These are phyloP conservation scores for Magnusiomyces suaveolens DNA, from an alignment of 1,139 yeast genomes.

Conservation along the genomic window DNA sequence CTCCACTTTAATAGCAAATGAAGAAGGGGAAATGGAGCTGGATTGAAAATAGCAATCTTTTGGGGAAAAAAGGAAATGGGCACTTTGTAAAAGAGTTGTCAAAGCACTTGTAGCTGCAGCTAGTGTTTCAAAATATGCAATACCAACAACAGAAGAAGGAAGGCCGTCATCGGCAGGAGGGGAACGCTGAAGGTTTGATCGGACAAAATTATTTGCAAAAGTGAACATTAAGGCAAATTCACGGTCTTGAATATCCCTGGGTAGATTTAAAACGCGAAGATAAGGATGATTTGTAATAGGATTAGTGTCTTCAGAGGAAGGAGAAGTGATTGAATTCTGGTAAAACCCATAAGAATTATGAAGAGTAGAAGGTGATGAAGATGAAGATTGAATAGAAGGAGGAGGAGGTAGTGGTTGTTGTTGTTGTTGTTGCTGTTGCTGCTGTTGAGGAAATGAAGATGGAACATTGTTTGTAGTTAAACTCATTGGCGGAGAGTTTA, in stretches of 20 bases:
- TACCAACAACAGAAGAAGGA: slow-evolving; percentile 34
- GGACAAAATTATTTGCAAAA: slow-evolving; percentile 62
- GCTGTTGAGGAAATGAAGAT: not conserved
- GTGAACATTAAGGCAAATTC: slow-evolving; percentile 75
- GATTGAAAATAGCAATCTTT: slow-evolving; percentile 9
- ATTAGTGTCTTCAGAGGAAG: slow-evolving; percentile 2
- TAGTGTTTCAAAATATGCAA: slow-evolving; percentile 56
- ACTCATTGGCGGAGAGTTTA: not conserved
- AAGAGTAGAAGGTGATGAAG: not conserved
- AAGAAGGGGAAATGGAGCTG: not conserved
- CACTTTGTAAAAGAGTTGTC: slow-evolving; percentile 51
- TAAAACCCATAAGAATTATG: slow-evolving; percentile 1
- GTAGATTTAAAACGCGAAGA: slow-evolving; percentile 49
- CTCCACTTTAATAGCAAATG: slow-evolving; percentile 22
- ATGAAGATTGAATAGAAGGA: not conserved
- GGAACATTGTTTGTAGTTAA: slow-evolving; percentile 3
- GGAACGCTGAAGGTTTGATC: slow-evolving; percentile 45
- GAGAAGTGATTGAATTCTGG: slow-evolving; percentile 8
- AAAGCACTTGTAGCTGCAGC: slow-evolving; percentile 64
- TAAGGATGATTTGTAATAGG: slow-evolving; percentile 7
- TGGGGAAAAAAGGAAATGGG: slow-evolving; percentile 49
- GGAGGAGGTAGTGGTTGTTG: not conserved
- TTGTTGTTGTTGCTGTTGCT: not conserved
- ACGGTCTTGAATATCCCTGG: slow-evolving; percentile 60
- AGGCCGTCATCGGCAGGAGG: slow-evolving; percentile 29